Evolutionary conservation across 148 eudicot species (phyloP), one percentile per base, ranked within the genome.

Genomic region (Agrostemma githago): DNA sequence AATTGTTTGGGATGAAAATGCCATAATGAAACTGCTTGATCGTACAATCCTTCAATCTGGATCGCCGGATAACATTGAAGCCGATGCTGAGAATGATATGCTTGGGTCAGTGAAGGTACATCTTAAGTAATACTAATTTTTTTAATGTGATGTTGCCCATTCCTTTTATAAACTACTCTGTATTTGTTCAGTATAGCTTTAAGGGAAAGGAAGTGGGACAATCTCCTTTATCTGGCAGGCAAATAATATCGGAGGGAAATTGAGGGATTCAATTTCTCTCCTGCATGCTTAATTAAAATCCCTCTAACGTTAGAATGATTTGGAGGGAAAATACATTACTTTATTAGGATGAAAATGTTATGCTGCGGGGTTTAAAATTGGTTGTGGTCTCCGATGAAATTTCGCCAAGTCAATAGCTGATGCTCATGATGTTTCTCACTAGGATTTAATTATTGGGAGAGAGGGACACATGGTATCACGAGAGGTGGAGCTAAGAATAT

Each of bases 71-170:
- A 88, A 79, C 83, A 79, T 75, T 71, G 99, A 96, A 77, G 86
- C 86, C 20, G 99, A 92, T 78, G 42, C 80, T 62, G 99, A 96
- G 82, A 92, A 85, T 83, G 94, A 96, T 83, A 89, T 96, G 97
- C 97, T 96, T 79, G 99, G 99, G 65, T 96, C 99, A 40, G 96
- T 96, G 14, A 96, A 96, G 97, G 99, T 95, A 77, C 62, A 77
- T 65, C 40, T 38, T 38, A 42, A 68, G 54, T 26, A 26, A 37
- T 48, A n/a, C n/a, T n/a, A 17, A 3, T 5, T 66, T 42, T 12
- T 61, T 15, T 51, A 37, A n/a, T 78, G 40, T 16, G 14, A 16
- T 72, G 6, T 4, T 58, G 8, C 2, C n/a, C 17, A 34, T 46
- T 62, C 10, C 8, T 40, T 54, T 62, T 21, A 6, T 10, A 51